Evolutionary conservation across 192 early-diverging fungal genomes (phyloP), one percentile per base, ranked within the genome.

Genomic region (Funneliformis mosseae): DNA sequence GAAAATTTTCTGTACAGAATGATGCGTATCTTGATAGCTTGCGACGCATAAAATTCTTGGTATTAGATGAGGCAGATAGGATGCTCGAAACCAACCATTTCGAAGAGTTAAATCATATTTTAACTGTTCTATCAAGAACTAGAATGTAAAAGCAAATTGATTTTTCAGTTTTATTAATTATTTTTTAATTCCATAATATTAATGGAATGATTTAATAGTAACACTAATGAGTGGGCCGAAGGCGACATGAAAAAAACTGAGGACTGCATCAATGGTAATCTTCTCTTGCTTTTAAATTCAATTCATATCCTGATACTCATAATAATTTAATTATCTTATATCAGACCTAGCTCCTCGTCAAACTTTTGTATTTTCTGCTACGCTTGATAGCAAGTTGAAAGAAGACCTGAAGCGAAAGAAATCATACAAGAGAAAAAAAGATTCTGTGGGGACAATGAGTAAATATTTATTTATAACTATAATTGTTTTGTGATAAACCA

Each of bases 301-400:
- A 28, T 39, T 41, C 16, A 41, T 42, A 66, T 42, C 28, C 74
- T 74, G 61, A 43, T 70, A 63, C 48, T 80, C 61, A 6, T 80
- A 59, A 80, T 25, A 27, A n/a, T 33, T 27, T 16, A 75, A 63
- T 80, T 63, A 39, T 74, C 76, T 18, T 76, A 80, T 28, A 80
- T 85, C 73, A 41, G 81, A 83, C 46, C 70, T 67, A 25, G 39
- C 55, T 8, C 76, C 59, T 28, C 90, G 95, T 41, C 96, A 97
- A 81, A 98, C 96, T 0, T 93, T 97, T 84, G 91, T 99, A 59
- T 99, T 95, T 80, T 97, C 97, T 10, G 97, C 97, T 9, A 99
- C 97, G 5, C 81, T 99, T 55, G 82, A 83, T 75, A 88, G 87
- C 38, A 87, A 86, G 45, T 64, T 91, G 12, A 82, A 86, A 50